Evolutionary conservation across 768 basidiomycete species (phyloP), one percentile per base, ranked within the genome.

Genomic region (Boletus vinaceobasis): DNA sequence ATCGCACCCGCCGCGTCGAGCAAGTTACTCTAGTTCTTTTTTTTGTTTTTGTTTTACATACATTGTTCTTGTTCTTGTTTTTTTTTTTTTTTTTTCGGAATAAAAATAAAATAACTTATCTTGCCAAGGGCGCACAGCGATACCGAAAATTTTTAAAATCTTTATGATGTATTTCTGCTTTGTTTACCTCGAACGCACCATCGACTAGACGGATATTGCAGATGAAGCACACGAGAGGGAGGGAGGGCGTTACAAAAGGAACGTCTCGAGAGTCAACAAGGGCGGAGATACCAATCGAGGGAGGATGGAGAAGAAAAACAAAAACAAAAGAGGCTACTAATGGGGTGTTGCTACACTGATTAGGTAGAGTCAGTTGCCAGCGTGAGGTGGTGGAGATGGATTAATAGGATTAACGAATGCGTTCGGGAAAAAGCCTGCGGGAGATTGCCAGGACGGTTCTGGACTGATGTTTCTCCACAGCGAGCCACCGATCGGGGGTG

Each of bases 1-100:
- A 77, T 98, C 52, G 88, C 93, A 14, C 97, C 97, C 43, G 93
- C 96, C 42, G 88, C 88, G 45, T 96, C 93, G 59, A 93, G 90
- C 72, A 99, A 99, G 74, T 74, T 98, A 66, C 70, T 88, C 65
- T 88, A 86, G 69, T 15, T 2, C 23, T 23, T 23, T 23, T 7
- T 7, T 29, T 29, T 7, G 4, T 29, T 29, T 7, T 29, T 29
- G 4, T 7, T 29, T 29, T 29, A 29, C 2, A 29, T 29, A n/a
- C n/a, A n/a, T n/a, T n/a, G n/a, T n/a, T n/a, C n/a, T 5, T 5
- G 2, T 29, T 29, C 4, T 29, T 7, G 1, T 29, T 29, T 7
- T 7, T 42, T 8, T 5, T n/a, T 14, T 23, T 33, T 13, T 4
- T 37, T 17, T 37, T 17, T 23, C 5, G 17, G 10, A 13, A n/a